Evolutionary conservation across 2,329 filamentous ascomycete species (phyloP).

Genomic region (Paramyrothecium roridum): DNA sequence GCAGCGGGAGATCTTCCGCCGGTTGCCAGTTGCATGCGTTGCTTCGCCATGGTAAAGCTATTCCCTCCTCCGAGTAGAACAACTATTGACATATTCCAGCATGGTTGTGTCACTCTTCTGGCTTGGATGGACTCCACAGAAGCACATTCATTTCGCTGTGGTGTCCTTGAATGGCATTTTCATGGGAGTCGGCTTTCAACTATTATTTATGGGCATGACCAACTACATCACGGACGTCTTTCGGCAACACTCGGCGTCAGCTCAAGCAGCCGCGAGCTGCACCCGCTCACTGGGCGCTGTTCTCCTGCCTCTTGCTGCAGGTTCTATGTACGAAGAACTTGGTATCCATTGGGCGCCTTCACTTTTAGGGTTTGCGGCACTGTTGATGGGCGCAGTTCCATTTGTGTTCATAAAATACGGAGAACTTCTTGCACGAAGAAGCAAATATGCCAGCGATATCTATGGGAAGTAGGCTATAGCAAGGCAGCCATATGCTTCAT

Average conservation of each 20-base stretch:
- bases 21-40: slow-evolving; percentile 46
- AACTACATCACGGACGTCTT: slow-evolving; percentile 32
- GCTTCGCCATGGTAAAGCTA: slow-evolving; percentile 55
- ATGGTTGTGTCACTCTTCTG: slow-evolving; percentile 57
- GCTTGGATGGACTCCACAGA: slow-evolving; percentile 56
- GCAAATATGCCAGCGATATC: slow-evolving; percentile 7
- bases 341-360: slow-evolving; percentile 32
- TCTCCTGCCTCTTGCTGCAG: slow-evolving; percentile 25
- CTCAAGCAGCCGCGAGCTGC: slow-evolving; percentile 27
- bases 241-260: slow-evolving; percentile 27
- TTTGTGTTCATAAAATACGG: slow-evolving; percentile 27
- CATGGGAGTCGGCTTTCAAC: slow-evolving; percentile 33
- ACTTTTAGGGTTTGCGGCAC: slow-evolving; percentile 23
- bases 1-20: slow-evolving; percentile 25
- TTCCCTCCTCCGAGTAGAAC: no score
- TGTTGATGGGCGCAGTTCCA: slow-evolving; percentile 25
- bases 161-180: slow-evolving; percentile 39
- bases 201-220: slow-evolving; percentile 30
- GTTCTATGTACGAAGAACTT: slow-evolving; percentile 24
- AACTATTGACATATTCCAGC: slow-evolving; percentile 29
- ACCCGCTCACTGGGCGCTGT: slow-evolving; percentile 28
- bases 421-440: slow-evolving; percentile 21
- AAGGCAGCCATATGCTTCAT: no score
- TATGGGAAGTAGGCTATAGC: no score
- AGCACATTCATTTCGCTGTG: slow-evolving; percentile 23